Evolutionary conservation across 2,329 filamentous ascomycete species (phyloP).

Genomic region (Trichoderma sp.): DNA sequence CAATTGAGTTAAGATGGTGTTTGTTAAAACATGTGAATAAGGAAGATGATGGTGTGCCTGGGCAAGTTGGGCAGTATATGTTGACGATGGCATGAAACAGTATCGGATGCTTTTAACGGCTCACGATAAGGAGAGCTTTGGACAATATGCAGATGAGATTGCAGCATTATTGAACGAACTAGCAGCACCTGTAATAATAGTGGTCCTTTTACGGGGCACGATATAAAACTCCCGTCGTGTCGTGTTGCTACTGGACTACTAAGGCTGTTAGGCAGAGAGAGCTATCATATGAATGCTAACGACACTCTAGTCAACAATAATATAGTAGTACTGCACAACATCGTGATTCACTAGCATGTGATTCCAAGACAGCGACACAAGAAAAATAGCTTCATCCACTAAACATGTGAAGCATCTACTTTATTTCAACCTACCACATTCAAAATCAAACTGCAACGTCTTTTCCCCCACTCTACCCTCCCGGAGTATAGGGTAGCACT

Average conservation of each 20-base stretch:
- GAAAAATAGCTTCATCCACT: background rate
- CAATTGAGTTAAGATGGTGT: background rate
- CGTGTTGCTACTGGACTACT: background rate
- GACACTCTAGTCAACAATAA: too few species aligned
- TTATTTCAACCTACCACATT: background rate
- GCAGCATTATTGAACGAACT: background rate
- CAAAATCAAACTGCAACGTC: background rate
- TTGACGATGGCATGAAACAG: background rate
- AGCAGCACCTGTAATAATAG: background rate
- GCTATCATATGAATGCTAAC: background rate
- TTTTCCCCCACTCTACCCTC: background rate
- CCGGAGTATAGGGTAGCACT: constrained; percentile 1
- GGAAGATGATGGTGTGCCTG: too few species aligned
- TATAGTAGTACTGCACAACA: too few species aligned
- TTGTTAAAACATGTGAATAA: background rate
- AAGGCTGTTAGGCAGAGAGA: background rate
- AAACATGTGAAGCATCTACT: background rate
- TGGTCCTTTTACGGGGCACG: background rate
- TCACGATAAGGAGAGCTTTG: background rate
- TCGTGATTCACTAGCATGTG: too few species aligned
- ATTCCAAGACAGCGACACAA: background rate
- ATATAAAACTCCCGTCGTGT: background rate
- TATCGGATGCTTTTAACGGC: background rate
- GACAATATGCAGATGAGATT: background rate
- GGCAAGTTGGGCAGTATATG: too few species aligned